Evolutionary conservation across 331 rosid species (phyloP), one percentile per base, ranked within the genome.

Genomic region (Cydonia oblonga): DNA sequence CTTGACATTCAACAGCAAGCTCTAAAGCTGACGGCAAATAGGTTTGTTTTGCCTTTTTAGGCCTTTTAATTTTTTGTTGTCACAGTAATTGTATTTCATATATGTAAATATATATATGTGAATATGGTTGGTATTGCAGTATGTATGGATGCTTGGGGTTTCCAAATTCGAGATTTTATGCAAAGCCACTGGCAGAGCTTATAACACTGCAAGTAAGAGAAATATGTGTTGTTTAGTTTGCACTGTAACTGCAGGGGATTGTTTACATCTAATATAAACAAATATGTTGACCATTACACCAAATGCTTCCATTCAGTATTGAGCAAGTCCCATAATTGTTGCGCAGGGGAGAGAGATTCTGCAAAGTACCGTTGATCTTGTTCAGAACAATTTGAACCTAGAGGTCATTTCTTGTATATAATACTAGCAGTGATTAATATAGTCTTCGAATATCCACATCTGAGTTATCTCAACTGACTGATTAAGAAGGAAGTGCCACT

Each of bases 111-210:
- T n/a, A n/a, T n/a, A n/a, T n/a, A 25, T 66, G 49, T 54, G 56
- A 24, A 49, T 30, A 16, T 60, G 72, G 79, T 61, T 73, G 73
- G 69, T 74, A 23, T 11, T 89, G 89, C 89, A 93, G 98, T 80
- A 91, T 93, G 98, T 93, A 93, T 76, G 98, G 98, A 70, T 93
- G 98, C 75, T 80, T 93, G 73, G 98, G 98, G 67, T 93, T 93
- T 88, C 84, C 97, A 70, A 93, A 91, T 76, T 93, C 96, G 59
- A 83, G 97, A 83, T 93, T 93, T 88, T 93, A 93, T 83, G 98
- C 98, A 29, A 93, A 93, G 86, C 96, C 97, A 9, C 81, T 91
- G 58, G 97, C 98, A 11, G 98, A 91, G 84, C 97, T 91, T 67
- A 93, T 93, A 59, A 93, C 98, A 70, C 80, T 83, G 71, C 96